Base-by-base conservation (phyloP, 2,329 filamentous ascomycete genomes). In the Fusarium nelsonii region DNA sequence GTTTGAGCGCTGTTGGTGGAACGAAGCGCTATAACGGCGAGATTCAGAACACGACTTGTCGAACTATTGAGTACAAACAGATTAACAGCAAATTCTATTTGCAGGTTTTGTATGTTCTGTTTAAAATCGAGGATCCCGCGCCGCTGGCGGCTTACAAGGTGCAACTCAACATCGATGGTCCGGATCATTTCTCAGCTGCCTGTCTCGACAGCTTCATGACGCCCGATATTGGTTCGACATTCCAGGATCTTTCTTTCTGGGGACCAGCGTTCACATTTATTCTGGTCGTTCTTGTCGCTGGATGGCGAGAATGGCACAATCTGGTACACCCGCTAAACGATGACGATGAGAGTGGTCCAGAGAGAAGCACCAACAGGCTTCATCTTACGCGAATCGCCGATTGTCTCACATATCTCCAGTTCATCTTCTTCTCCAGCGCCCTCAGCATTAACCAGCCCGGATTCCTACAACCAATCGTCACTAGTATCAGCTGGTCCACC, bases 381-480 rank as follows among this genome's bases (percentile, higher is more conserved):
- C 70, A 74, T 15, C 36, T 74, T 2, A 73, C 71, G 8, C 61
- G 69, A 28, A 73, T 77, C 4, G 74, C 73, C 14, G 71, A 93
- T 74, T 93, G 91, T 73, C 80, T 94, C 36, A 89, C 92, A 72
- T 93, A 93, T 75, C 86, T 94, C 14, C 91, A 94, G 73, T 93
- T 92, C 74, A 84, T 91, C 50, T 89, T 93, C 45, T 81, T 94
- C 63, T 88, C 90, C 0, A 91, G 90, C 6, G 87, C 88, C 15
- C 81, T 94, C 48, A 91, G 87, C n/a, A 78, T 94, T 53, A 85
- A 87, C 43, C 93, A 93, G 69, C 91, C 91, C 0, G 91, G 91
- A 1, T 94, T 89, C 73, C 91, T 90, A 65, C 90, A 92, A 68
- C 91, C 91, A 1, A 88, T 88, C 1, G 84, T 91, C 36, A 91